Base-by-base conservation (phyloP, 2,329 filamentous ascomycete species). In the Cytospora chrysosperma region DNA sequence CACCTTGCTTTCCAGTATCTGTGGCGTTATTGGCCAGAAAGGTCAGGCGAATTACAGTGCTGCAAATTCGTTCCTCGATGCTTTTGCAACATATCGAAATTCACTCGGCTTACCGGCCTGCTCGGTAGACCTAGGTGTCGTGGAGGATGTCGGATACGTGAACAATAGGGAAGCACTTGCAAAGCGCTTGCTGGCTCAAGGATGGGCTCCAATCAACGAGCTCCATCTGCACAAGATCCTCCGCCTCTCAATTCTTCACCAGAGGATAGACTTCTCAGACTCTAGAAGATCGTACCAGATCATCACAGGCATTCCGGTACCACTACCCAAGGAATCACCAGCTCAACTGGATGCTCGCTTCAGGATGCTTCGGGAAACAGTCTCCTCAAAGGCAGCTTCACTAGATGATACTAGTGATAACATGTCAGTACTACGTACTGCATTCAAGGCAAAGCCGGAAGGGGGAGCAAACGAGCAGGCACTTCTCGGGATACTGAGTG, bases 11-110 rank as follows among this genome's bases (percentile, higher is more conserved):
- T 73, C 71, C 7, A 75, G 73, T 21, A 67, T 74, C n/a, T 69
- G 71, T 1, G 68, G 66, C 28, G 62, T 70, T 12, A 24, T 71
- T 15, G 72, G 68, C 3, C 63, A 64, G 19, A 43, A 63, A 9
- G 65, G 61, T 1, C 73, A 75, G 60, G 67, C 69, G 56, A 75
- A 73, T 54, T 79, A 79, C 61, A 67, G 71, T 6, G 73, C 75
- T 13, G 75, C 70, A 10, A 78, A 77, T 62, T 67, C 68, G 27
- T 78, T 73, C 68, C 66, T 75, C 61, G 72, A 76, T 40, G 67
- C 70, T 10, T 71, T 78, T 28, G 73, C 70, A 53, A 68, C 69
- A 17, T 74, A 74, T 57, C 71, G 76, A 8, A 67, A 70, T 15
- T 59, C 59, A 0, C 68, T 67, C 17, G 74, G 74, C 2, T 69